These are phyloP conservation scores for Juncus inflexus DNA, from an alignment of 176 grass and related monocot species.

Conservation along the genomic window DNA sequence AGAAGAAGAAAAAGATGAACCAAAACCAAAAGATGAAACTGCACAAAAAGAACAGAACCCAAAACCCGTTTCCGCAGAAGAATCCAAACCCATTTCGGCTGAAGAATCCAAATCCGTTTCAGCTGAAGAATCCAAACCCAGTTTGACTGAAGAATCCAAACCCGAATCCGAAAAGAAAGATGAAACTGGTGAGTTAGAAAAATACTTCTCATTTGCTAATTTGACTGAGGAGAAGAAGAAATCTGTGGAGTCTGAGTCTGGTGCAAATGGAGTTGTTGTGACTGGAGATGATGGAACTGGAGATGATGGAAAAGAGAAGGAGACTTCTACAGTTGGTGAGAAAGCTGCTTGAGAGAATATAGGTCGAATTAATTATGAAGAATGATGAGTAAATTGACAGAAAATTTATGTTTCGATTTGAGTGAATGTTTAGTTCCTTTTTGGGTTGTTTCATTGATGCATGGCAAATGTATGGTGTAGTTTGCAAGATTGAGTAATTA, in stretches of 20 bases:
- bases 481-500: too few relatives aligned
- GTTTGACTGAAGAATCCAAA: slow-evolving; percentile 6
- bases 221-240: not conserved
- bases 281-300: not conserved
- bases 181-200: not conserved
- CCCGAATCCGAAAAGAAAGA: not conserved
- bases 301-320: slow-evolving; percentile 6
- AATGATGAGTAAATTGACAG: too few relatives aligned
- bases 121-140: slow-evolving; percentile 2
- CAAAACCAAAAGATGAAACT: slow-evolving; percentile 1
- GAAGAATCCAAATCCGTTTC: not conserved
- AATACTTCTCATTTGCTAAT: not conserved
- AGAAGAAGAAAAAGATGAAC: too few relatives aligned
- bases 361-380: too few relatives aligned
- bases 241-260: not conserved
- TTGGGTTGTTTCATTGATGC: too few relatives aligned
- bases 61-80: not conserved
- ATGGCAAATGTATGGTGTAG: too few relatives aligned
- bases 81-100: not conserved
- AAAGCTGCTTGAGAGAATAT: not conserved
- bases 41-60: not conserved
- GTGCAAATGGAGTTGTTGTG: not conserved
- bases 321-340: not conserved
- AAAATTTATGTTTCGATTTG: too few relatives aligned
- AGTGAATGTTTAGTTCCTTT: too few relatives aligned